phyloP scores from a whole-genome alignment of 1,284 basidiomycete species.

The Crucibulum cyathiforme region DNA sequence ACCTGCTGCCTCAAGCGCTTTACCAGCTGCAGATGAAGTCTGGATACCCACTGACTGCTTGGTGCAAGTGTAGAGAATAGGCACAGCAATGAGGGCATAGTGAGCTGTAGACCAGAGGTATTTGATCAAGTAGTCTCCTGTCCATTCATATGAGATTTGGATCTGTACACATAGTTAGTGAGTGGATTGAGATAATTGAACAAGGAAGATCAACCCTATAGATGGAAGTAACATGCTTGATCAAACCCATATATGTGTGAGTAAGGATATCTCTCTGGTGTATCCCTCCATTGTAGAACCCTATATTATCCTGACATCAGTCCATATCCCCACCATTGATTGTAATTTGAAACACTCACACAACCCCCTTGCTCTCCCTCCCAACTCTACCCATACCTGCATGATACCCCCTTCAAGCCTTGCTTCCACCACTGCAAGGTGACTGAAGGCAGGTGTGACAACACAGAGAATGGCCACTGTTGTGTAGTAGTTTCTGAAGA shows the following conservation, averaged over 20 bases:
- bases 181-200: background rate
- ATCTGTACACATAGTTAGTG: conserved; percentile 49
- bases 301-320: conserved; percentile 39
- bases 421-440: conserved; percentile 89
- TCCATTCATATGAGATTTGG: conserved; percentile 87
- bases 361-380: conserved; percentile 93
- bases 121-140: conserved; percentile 93
- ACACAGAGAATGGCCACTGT: conserved; percentile 85
- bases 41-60: conserved; percentile 52
- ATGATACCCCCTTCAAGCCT: conserved; percentile 87
- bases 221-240: conserved; percentile 90
- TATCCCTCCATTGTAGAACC: conserved; percentile 89
- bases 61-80: conserved; percentile 72
- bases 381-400: conserved; percentile 89
- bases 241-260: conserved; percentile 79
- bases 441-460: conserved; percentile 94
- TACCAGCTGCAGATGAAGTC: conserved; percentile 27
- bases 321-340: background rate
- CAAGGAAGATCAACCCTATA: conserved; percentile 71
- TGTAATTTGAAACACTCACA: conserved; percentile 54
- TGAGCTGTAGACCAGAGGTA: conserved; percentile 93
- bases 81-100: conserved; percentile 88
- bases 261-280: conserved; percentile 87
- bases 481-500: conserved; percentile 86
- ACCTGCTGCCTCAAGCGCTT: conserved; percentile 3